Conservation (phyloP, 352 stramenopile genomes). For the Pythium monospermum region DNA sequence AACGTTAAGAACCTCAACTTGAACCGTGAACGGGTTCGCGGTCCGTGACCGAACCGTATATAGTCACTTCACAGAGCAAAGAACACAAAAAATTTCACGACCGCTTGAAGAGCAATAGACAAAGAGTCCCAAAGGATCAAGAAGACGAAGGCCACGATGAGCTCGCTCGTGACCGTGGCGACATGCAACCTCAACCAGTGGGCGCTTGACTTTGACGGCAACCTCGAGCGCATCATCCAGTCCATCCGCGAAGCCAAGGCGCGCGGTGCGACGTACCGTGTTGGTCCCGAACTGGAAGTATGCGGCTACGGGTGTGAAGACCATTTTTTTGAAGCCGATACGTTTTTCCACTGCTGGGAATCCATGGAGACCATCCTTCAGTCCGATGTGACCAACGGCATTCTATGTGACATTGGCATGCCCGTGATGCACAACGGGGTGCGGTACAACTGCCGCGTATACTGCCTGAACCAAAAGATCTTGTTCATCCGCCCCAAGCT, state of each 20-base stretch:
- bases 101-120: too few relatives aligned
- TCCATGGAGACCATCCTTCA: conserved; percentile 85
- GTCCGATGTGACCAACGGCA: conserved; percentile 87
- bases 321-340: conserved; percentile 98
- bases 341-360: conserved; percentile 97
- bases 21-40: too few relatives aligned
- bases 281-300: conserved; percentile 97
- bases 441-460: conserved; percentile 97
- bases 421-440: conserved; percentile 94
- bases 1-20: too few relatives aligned
- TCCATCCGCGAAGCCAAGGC: conserved; percentile 90
- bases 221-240: conserved; percentile 88
- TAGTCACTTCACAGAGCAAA: too few relatives aligned
- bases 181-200: conserved; percentile 99
- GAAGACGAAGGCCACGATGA: conserved; percentile 37
- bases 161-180: conserved; percentile 90
- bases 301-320: conserved; percentile 99
- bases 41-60: too few relatives aligned
- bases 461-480: conserved; percentile 92
- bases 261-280: conserved; percentile 85
- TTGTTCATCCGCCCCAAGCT: conserved; percentile 94
- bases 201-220: conserved; percentile 98
- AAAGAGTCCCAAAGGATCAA: too few relatives aligned
- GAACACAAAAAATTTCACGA: too few relatives aligned
- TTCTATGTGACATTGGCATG: conserved; percentile 98